Conservation (phyloP, 2,329 filamentous ascomycete species). For the Ceratocystis colombiana region DNA sequence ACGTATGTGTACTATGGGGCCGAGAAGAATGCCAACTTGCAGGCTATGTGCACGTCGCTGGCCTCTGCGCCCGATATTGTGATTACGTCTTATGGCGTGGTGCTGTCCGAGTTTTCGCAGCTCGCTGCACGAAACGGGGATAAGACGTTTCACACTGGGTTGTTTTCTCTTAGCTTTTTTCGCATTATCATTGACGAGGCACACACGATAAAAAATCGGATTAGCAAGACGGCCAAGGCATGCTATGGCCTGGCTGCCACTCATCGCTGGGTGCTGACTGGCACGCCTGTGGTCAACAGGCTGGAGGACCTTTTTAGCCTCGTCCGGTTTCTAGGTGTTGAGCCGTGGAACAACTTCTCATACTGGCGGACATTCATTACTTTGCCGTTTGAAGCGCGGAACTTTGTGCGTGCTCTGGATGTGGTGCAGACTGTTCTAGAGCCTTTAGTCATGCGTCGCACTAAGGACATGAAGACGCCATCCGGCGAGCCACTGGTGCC, state of each 20-base stretch:
- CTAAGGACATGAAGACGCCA: conserved; percentile 97
- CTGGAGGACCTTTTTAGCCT: conserved; percentile 91
- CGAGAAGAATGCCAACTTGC: conserved; percentile 72
- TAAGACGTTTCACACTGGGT: conserved; percentile 54
- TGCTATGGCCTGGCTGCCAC: conserved; percentile 80
- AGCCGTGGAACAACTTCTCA: conserved; percentile 97
- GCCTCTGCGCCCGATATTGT: conserved; percentile 74
- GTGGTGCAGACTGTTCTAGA: conserved; percentile 96
- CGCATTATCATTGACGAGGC: conserved; percentile 91
- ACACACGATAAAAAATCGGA: conserved; percentile 80
- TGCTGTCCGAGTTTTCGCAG: conserved; percentile 68
- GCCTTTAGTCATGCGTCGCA: conserved; percentile 85
- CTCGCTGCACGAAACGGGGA: conserved; percentile 45
- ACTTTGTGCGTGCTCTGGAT: conserved; percentile 85
- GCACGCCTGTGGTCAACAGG: conserved; percentile 92
- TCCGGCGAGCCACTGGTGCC: conserved; percentile 66
- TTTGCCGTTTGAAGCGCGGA: conserved; percentile 87
- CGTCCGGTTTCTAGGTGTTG: conserved; percentile 82
- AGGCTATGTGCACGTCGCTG: conserved; percentile 69
- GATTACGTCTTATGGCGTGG: conserved; percentile 87
- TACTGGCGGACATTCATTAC: conserved; percentile 99
- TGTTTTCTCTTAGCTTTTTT: conserved; percentile 92
- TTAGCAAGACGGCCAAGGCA: conserved; percentile 87
- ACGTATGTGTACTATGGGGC: conserved; percentile 83
- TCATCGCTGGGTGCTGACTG: conserved; percentile 88